Conservation (phyloP, 177 flowering plant species). For the Telopea speciosissima region DNA sequence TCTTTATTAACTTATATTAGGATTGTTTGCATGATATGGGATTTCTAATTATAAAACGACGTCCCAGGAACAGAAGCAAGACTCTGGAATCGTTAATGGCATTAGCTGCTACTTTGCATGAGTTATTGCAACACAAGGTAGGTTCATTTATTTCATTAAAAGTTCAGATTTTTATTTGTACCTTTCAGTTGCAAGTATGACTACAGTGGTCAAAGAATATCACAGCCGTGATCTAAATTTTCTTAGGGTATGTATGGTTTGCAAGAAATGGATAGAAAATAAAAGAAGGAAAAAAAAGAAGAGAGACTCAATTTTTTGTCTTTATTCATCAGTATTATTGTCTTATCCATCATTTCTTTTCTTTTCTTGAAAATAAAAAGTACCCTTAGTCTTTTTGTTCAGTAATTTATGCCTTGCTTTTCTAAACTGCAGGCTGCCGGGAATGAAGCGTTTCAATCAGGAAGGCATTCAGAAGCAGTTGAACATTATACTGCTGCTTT, state of each 20-base stretch:
- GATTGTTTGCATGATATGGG: not conserved
- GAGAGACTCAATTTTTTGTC: no score
- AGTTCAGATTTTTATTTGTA: not conserved
- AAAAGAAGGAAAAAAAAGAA: no score
- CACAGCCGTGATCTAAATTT: not conserved
- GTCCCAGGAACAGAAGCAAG: constrained; percentile 28
- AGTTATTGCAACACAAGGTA: constrained; percentile 68
- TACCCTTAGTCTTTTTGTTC: not conserved
- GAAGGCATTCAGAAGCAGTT: constrained; percentile 71
- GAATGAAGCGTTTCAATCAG: constrained; percentile 76
- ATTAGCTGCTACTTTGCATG: constrained; percentile 55
- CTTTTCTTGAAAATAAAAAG: no score
- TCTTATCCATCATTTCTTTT: no score
- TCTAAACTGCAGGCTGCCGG: constrained; percentile 58
- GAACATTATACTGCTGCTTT: constrained; percentile 85
- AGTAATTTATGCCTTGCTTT: not conserved
- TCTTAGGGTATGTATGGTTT: not conserved
- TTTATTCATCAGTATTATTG: no score
- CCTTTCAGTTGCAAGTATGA: not conserved
- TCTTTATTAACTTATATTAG: not conserved
- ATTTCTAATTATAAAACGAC: constrained; percentile 5
- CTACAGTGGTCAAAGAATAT: not conserved
- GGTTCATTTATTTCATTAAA: constrained; percentile 2
- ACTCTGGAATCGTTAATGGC: constrained; percentile 35
- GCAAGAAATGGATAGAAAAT: no score